Evolutionary conservation across 1,139 yeast genomes (phyloP), one percentile per base, ranked within the genome.

Genomic region (Hansenula sp.): DNA sequence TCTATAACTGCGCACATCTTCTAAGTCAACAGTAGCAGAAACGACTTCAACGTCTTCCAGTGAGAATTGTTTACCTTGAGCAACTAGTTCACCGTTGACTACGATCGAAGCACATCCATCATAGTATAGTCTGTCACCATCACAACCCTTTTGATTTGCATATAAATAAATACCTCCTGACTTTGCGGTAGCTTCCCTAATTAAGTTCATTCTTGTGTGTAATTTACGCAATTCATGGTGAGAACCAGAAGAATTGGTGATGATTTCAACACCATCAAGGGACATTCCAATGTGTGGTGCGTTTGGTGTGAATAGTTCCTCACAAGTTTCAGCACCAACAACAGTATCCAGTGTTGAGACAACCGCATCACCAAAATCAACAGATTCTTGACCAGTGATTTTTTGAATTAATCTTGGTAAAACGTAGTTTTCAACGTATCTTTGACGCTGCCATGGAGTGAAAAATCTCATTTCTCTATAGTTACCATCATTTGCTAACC

Each of bases 41-140:
- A 93, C 74, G 9, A 93, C 98, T 63, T 93, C 99, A 17, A 94
- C 96, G 57, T 93, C 99, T 38, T 78, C 74, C 46, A 93, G 68
- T 1, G 95, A 82, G 57, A 93, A 93, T 63, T 93, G 99, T 1
- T 86, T 72, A 1, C 95, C 98, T 63, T 93, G 99, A 0, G 96
- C 97, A 10, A 93, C 84, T 50, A 93, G 81, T 47, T 80, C 68
- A 34, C 99, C 99, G 62, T 94, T 93, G 42, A 91, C 89, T 7
- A 91, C 88, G 61, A 94, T 93, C 58, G 89, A 72, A 0, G 99
- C 96, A 67, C 96, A 88, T 1, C 99, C 99, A 65, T 93, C 99
- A 60, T 93, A 93, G 64, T 94, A 93, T 43, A 93, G 68, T 48
- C 99, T 76, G 61, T 94, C 99, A 52, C 99, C 99, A 63, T 94